These are phyloP conservation scores for Phytophthora gonapodyides DNA, from an alignment of 352 stramenopile species.

Conservation along the genomic window DNA sequence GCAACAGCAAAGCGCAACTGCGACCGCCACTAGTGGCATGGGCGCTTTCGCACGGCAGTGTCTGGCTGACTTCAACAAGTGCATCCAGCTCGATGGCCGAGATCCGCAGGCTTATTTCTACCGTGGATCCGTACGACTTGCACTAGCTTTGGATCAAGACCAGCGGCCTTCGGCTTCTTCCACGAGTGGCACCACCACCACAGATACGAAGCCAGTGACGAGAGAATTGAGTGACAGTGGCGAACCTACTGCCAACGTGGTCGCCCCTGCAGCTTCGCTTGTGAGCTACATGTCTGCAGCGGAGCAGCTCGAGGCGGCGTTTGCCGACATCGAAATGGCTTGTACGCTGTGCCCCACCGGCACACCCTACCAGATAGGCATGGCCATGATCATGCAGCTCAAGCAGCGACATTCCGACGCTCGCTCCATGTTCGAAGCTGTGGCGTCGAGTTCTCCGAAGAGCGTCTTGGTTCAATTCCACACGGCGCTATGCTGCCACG, in stretches of 20 bases:
- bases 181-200: background rate
- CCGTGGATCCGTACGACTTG: conserved; percentile 65
- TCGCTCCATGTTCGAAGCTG: conserved; percentile 44
- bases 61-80: conserved; percentile 70
- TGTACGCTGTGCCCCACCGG: conserved; percentile 51
- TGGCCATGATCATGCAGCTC: conserved; percentile 81
- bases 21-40: conserved; percentile 23
- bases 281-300: conserved; percentile 32
- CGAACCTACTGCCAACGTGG: conserved; percentile 6
- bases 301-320: conserved; percentile 72
- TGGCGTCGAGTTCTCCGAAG: conserved; percentile 32
- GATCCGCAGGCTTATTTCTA: conserved; percentile 83
- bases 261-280: conserved; percentile 6
- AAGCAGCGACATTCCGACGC: conserved; percentile 51
- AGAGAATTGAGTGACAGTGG: conserved; percentile 11
- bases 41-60: conserved; percentile 50
- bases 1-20: conserved; percentile 12
- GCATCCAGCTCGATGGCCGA: conserved; percentile 74
- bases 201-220: conserved; percentile 11
- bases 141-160: conserved; percentile 58
- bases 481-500: conserved; percentile 58
- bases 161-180: conserved; percentile 17
- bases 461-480: conserved; percentile 70
- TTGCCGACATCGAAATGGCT: conserved; percentile 82
- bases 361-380: conserved; percentile 61